A percentile compares a stretch with the other conserved stretches of the same genome.
Evolutionary conservation across 2,329 filamentous ascomycete species (phyloP).

Genomic region (Fusarium staphyleae): DNA sequence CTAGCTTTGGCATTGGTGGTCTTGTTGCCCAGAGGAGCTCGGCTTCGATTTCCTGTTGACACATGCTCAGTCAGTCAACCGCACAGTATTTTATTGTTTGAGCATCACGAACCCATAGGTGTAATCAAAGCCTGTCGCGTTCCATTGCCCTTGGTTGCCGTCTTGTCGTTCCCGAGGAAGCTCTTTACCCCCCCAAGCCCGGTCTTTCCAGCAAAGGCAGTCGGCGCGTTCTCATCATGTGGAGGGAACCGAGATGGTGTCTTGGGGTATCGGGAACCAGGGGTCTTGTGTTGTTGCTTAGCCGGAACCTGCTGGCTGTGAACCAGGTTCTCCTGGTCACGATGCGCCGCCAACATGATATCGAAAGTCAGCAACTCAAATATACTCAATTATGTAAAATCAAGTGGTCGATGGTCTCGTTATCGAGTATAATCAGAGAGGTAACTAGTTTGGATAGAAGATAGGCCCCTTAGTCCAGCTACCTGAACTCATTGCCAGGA

Average conservation of each 20-base stretch:
- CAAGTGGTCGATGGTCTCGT: slow-evolving; percentile 21
- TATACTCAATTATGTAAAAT: slow-evolving; percentile 10
- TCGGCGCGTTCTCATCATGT: slow-evolving; percentile 80
- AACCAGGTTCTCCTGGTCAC: slow-evolving; percentile 88
- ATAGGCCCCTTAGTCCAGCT: slow-evolving; percentile 18
- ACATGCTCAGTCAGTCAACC: slow-evolving; percentile 13
- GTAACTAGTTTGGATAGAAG: slow-evolving; percentile 30
- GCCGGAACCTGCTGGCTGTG: slow-evolving; percentile 75
- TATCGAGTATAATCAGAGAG: slow-evolving; percentile 22
- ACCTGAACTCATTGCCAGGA: slow-evolving; percentile 15
- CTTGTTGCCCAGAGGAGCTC: slow-evolving; percentile 89
- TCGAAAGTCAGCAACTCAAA: slow-evolving; percentile 16
- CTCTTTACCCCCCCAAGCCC: slow-evolving; percentile 64
- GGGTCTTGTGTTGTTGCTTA: slow-evolving; percentile 85
- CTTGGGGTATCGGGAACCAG: slow-evolving; percentile 77
- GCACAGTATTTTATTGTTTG: neutral
- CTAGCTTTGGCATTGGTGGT: slow-evolving; percentile 92
- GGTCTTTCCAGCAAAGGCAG: slow-evolving; percentile 48
- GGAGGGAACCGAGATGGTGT: slow-evolving; percentile 80
- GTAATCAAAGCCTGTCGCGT: slow-evolving; percentile 72
- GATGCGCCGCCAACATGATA: slow-evolving; percentile 76
- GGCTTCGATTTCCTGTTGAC: slow-evolving; percentile 57
- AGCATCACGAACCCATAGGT: slow-evolving; percentile 69
- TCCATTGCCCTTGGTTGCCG: slow-evolving; percentile 55
- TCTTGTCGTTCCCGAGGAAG: slow-evolving; percentile 57